Evolutionary conservation across 2,329 filamentous ascomycete species (phyloP), one percentile per base, ranked within the genome.

Genomic region (Xylaria sp.): DNA sequence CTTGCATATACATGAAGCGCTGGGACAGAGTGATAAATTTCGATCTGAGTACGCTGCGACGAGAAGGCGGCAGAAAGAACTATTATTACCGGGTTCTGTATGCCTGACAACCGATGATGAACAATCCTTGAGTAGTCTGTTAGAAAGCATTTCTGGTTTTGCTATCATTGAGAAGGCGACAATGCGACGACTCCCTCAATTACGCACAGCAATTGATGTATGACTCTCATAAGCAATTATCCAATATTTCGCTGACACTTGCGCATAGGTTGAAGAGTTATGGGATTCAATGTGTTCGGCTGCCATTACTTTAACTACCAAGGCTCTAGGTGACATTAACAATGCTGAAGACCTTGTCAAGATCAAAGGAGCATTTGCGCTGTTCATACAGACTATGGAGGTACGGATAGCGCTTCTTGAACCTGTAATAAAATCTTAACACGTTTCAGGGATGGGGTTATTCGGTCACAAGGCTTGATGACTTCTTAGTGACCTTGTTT

Each of bases 341-440:
- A 95, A 96, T 74, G 93, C 95, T 12, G 94, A 98, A 74, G 87
- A 91, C 28, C 81, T 99, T 37, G 82, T 98, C n/a, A 96, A 95
- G 75, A 94, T 97, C 72, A 99, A 99, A 77, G 92, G 92, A 47
- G 87, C 96, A 25, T 89, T 98, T 72, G 91, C 94, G 3, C 82
- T 99, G 14, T 99, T 99, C 75, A 96, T 98, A 71, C 92, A 99
- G 74, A 98, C 95, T 1, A 97, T 99, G 94, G 92, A 97, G 83
- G 92, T 92, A 76, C 73, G 84, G 72, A 40, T 3, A 9, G 19
- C 12, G 35, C 12, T 50, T 28, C 11, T 5, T 23, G 31, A 6
- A 42, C 14, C 21, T 2, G 23, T 25, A 31, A 6, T 15, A 17
- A 14, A 33, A 38, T n/a, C n/a, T 43, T 63, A 55, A 46, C 60